Conservation (phyloP, 805 yeast species). For the Maudiozyma bulderi region DNA sequence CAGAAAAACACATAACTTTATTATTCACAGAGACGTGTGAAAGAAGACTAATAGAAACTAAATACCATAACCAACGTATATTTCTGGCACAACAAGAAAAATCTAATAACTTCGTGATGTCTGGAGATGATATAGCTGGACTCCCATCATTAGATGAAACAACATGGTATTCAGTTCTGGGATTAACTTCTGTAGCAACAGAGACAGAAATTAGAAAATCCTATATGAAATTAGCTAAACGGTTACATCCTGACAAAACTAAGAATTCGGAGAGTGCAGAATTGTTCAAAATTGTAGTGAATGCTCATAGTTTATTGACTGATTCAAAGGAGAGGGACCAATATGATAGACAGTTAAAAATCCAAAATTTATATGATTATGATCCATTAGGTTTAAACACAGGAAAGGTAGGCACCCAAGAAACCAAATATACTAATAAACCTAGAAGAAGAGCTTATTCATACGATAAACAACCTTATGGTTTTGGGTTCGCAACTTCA, state of each 20-base stretch:
- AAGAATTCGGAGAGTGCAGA: slow-evolving; percentile 31
- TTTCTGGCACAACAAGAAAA: background rate
- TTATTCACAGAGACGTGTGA: no score
- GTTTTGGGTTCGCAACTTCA: slow-evolving; percentile 19
- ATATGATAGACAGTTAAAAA: slow-evolving; percentile 16
- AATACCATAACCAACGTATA: background rate
- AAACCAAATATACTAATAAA: background rate
- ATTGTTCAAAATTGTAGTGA: slow-evolving; percentile 23
- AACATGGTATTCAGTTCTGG: slow-evolving; percentile 24
- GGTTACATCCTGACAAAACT: slow-evolving; percentile 76
- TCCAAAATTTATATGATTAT: slow-evolving; percentile 14
- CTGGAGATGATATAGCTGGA: background rate
- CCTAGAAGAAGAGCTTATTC: slow-evolving; percentile 16
- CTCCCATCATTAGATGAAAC: slow-evolving; percentile 19
- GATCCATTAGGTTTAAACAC: slow-evolving; percentile 3
- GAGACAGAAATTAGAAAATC: slow-evolving; percentile 54
- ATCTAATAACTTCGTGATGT: background rate
- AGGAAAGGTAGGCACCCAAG: background rate
- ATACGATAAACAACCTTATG: slow-evolving; percentile 29
- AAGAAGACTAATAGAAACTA: background rate
- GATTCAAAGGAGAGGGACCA: slow-evolving; percentile 14
- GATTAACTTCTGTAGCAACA: slow-evolving; percentile 19
- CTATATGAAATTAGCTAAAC: slow-evolving; percentile 62
- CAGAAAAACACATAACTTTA: no score
- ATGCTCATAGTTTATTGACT: slow-evolving; percentile 25